Conservation (phyloP, 1,284 basidiomycete genomes). For the Anthracocystis walkeri region DNA sequence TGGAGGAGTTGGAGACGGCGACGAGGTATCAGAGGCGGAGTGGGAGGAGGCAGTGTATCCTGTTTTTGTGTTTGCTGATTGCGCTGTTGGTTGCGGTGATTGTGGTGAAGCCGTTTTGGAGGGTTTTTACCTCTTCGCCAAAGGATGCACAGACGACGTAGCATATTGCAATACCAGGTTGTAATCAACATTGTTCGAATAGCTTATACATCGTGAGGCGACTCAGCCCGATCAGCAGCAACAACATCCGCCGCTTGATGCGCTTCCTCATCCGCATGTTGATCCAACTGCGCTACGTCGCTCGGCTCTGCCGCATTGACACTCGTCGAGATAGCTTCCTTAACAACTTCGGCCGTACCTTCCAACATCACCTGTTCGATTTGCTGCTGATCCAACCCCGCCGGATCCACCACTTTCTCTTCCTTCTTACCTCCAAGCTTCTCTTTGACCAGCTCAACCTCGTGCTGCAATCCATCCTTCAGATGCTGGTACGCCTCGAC, state of each 20-base stretch:
- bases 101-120: slow-evolving; percentile 79
- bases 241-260: slow-evolving; percentile 47
- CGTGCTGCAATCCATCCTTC: slow-evolving; percentile 36
- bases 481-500: slow-evolving; percentile 25
- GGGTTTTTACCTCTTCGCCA: slow-evolving; percentile 9
- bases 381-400: slow-evolving; percentile 56
- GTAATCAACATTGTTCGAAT: not conserved
- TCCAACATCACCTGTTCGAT: slow-evolving; percentile 56
- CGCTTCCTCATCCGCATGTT: slow-evolving; percentile 48
- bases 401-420: slow-evolving; percentile 32
- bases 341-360: slow-evolving; percentile 44
- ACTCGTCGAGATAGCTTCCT: not conserved
- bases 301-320: slow-evolving; percentile 19
- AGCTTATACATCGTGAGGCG: slow-evolving; percentile 4
- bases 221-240: slow-evolving; percentile 24
- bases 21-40: slow-evolving; percentile 93
- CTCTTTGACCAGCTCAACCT: slow-evolving; percentile 30
- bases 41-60: slow-evolving; percentile 89
- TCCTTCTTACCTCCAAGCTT: slow-evolving; percentile 27
- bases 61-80: slow-evolving; percentile 89
- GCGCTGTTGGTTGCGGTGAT: slow-evolving; percentile 83
- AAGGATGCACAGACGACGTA: not conserved
- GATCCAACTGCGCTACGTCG: slow-evolving; percentile 14
- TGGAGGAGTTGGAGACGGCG: slow-evolving; percentile 84
- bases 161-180: not conserved